phyloP scores from a whole-genome alignment of 495 filamentous ascomycete genomes.

The Halenospora varia region DNA sequence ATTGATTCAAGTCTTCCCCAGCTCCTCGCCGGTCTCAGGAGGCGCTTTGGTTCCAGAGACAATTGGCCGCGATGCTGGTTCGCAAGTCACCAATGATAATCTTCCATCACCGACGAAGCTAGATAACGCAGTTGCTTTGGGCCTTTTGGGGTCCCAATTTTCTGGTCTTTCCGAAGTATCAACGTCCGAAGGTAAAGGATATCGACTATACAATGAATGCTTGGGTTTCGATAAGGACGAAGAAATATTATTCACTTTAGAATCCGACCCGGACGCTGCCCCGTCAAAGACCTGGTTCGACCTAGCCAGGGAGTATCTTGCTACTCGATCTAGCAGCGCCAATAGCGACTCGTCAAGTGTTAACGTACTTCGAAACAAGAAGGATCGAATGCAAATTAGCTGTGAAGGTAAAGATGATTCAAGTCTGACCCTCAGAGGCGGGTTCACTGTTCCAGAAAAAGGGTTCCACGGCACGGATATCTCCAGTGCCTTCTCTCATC shows the following conservation, averaged over 20 bases:
- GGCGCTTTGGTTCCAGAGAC: too few species aligned
- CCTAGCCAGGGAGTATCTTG: neutral
- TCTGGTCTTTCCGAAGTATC: neutral
- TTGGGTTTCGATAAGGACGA: neutral
- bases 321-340: neutral
- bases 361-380: neutral
- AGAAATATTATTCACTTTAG: neutral
- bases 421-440: neutral
- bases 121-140: neutral
- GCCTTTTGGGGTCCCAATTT: neutral
- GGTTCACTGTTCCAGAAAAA: neutral
- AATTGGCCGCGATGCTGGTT: neutral
- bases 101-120: neutral
- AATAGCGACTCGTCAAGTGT: neutral
- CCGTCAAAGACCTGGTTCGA: slow-evolving; percentile 1
- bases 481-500: neutral
- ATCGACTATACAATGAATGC: neutral
- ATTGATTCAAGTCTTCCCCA: too few species aligned
- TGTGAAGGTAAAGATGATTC: neutral
- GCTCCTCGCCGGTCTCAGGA: too few species aligned
- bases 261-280: neutral
- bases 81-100: neutral
- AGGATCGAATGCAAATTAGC: neutral
- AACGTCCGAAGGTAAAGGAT: neutral
- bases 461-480: too few species aligned